phyloP scores from a whole-genome alignment of 2,329 filamentous ascomycete genomes.

The Aureobasidium zeae region DNA sequence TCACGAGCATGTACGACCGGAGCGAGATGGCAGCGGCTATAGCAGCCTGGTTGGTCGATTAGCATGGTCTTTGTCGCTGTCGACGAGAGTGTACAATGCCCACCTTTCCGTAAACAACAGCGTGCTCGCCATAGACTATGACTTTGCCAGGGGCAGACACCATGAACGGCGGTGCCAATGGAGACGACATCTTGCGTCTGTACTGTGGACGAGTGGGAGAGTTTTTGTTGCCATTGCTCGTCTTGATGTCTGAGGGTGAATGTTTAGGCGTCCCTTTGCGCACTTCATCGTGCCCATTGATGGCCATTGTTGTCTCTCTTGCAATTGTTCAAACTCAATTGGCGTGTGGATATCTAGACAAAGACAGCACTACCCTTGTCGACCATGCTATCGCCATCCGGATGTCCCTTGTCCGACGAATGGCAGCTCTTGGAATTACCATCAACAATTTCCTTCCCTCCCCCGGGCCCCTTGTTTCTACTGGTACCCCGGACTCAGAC shows the following conservation, averaged over 20 bases:
- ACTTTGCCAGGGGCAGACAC: conserved; percentile 96
- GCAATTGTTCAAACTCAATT: conserved; percentile 1
- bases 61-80: too few species aligned
- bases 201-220: not conserved
- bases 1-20: conserved; percentile 92
- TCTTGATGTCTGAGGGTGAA: not conserved
- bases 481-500: not conserved
- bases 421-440: conserved; percentile 5
- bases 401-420: too few species aligned
- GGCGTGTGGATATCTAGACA: not conserved
- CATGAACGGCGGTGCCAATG: conserved; percentile 59
- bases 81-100: not conserved
- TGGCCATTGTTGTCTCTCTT: not conserved
- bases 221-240: conserved; percentile 6
- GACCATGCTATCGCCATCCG: too few species aligned
- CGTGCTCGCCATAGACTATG: conserved; percentile 95
- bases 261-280: conserved; percentile 5
- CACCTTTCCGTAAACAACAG: conserved; percentile 94
- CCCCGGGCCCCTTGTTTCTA: not conserved
- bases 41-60: conserved; percentile 54
- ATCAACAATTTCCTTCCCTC: not conserved
- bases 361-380: not conserved
- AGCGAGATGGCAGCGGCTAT: conserved; percentile 93
- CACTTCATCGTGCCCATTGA: conserved; percentile 1
- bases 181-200: conserved; percentile 14